Evolutionary conservation across 2,329 filamentous ascomycete species (phyloP).

Genomic region (Xylaria sp.): DNA sequence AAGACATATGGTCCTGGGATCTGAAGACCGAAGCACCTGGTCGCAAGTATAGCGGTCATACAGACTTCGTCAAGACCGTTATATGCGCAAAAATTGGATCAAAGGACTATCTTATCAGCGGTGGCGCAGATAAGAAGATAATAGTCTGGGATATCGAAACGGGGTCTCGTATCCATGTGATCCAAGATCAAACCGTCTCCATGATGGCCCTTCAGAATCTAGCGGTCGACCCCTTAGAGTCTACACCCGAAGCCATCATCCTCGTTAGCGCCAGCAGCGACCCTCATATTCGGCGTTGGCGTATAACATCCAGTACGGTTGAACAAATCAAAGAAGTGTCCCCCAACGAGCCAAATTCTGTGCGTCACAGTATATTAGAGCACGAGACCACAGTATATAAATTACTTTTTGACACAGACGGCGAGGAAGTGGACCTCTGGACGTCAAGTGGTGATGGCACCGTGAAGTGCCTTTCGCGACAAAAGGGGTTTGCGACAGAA

Average conservation of each 20-base stretch:
- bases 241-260: slow-evolving; percentile 60
- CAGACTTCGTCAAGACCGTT: slow-evolving; percentile 91
- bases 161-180: slow-evolving; percentile 75
- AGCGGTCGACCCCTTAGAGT: slow-evolving; percentile 75
- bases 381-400: slow-evolving; percentile 94
- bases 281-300: slow-evolving; percentile 82
- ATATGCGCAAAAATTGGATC: slow-evolving; percentile 70
- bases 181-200: slow-evolving; percentile 77
- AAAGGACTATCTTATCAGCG: slow-evolving; percentile 75
- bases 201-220: slow-evolving; percentile 86
- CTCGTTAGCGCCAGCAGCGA: slow-evolving; percentile 86
- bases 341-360: slow-evolving; percentile 54
- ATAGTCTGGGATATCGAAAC: slow-evolving; percentile 83
- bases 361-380: slow-evolving; percentile 70
- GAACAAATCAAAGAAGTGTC: slow-evolving; percentile 65
- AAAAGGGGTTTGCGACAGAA: slow-evolving; percentile 75
- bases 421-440: slow-evolving; percentile 80
- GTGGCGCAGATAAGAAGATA: slow-evolving; percentile 81
- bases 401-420: slow-evolving; percentile 74
- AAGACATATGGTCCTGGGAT: slow-evolving; percentile 88
- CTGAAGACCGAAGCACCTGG: slow-evolving; percentile 64
- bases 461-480: slow-evolving; percentile 79
- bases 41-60: slow-evolving; percentile 78
- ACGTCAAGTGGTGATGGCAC: slow-evolving; percentile 93
- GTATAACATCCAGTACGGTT: slow-evolving; percentile 63